A percentile compares a stretch with the other conserved stretches of the same genome.
Conservation (phyloP, 1,284 basidiomycete species). For the Sparassis latifolia region DNA sequence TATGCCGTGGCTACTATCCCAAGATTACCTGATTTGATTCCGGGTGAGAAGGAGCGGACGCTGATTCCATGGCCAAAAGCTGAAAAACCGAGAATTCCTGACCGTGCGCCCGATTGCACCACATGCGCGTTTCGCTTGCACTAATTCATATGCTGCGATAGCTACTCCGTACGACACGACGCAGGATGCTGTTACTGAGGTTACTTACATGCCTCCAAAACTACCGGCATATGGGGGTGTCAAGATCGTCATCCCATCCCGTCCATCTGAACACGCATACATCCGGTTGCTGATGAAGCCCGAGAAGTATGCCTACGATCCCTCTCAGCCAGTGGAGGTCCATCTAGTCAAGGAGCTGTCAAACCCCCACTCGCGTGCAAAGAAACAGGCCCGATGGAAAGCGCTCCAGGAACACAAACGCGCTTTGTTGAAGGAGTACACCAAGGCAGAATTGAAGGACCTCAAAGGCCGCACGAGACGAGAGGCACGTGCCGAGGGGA, state of each 20-base stretch:
- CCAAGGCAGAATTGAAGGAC: conserved; percentile 46
- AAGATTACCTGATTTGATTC: conserved; percentile 39
- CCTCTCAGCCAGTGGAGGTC: conserved; percentile 55
- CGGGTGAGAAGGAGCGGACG: conserved; percentile 30
- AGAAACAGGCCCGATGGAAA: conserved; percentile 73
- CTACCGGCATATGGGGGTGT: conserved; percentile 31
- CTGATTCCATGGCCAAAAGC: conserved; percentile 64
- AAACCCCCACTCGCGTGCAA: conserved; percentile 74
- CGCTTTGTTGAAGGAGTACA: conserved; percentile 44
- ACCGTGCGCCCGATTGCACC: conserved; percentile 34
- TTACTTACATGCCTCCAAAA: conserved; percentile 61
- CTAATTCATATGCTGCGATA: conserved; percentile 15
- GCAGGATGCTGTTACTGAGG: conserved; percentile 46
- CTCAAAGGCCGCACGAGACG: conserved; percentile 48
- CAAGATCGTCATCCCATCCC: conserved; percentile 32
- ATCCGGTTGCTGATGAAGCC: conserved; percentile 51
- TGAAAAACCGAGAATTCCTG: conserved; percentile 33
- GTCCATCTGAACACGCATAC: conserved; percentile 50
- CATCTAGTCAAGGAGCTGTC: conserved; percentile 62
- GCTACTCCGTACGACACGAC: conserved; percentile 55
- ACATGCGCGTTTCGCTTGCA: background rate
- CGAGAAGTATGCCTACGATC: conserved; percentile 34
- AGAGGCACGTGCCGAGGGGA: conserved; percentile 64
- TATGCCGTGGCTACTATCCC: conserved; percentile 61
- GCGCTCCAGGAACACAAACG: conserved; percentile 41